These are phyloP conservation scores for Periconia digitata DNA, from an alignment of 2,329 filamentous ascomycete species.

Conservation along the genomic window DNA sequence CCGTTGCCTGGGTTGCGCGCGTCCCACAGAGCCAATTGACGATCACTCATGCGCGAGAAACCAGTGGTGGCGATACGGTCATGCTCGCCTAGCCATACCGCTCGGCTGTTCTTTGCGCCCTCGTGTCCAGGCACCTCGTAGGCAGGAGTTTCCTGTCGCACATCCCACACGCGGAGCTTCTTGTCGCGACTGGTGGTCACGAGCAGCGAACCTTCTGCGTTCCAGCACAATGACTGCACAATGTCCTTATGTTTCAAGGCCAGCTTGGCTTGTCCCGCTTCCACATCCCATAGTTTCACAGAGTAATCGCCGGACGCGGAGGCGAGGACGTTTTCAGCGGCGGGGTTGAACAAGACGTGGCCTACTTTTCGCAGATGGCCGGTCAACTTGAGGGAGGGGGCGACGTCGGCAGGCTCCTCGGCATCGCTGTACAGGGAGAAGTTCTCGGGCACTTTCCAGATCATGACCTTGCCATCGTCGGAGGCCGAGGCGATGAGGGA, in stretches of 20 bases:
- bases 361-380: slow-evolving; percentile 97
- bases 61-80: slow-evolving; percentile 95
- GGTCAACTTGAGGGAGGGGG: slow-evolving; percentile 76
- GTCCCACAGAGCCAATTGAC: slow-evolving; percentile 95
- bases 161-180: slow-evolving; percentile 97
- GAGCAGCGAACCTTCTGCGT: slow-evolving; percentile 79
- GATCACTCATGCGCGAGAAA: slow-evolving; percentile 98
- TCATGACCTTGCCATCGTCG: slow-evolving; percentile 94
- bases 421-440: slow-evolving; percentile 83
- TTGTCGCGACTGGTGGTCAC: slow-evolving; percentile 97
- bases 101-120: slow-evolving; percentile 95
- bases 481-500: slow-evolving; percentile 88
- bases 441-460: slow-evolving; percentile 90
- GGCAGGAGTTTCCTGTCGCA: slow-evolving; percentile 83
- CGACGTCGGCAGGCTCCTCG: slow-evolving; percentile 80
- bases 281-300: slow-evolving; percentile 94
- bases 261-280: slow-evolving; percentile 72
- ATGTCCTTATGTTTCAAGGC: slow-evolving; percentile 86
- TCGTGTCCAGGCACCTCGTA: slow-evolving; percentile 84
- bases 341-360: slow-evolving; percentile 96
- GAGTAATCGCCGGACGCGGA: slow-evolving; percentile 94
- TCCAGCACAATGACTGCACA: slow-evolving; percentile 95
- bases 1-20: slow-evolving; percentile 69
- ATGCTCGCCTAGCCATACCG: slow-evolving; percentile 96
- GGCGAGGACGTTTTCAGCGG: slow-evolving; percentile 92